Percentiles rank a stretch among this genome's conserved stretches.
phyloP scores from a whole-genome alignment of 306 rosid genomes.

The Vigna nakashimae region DNA sequence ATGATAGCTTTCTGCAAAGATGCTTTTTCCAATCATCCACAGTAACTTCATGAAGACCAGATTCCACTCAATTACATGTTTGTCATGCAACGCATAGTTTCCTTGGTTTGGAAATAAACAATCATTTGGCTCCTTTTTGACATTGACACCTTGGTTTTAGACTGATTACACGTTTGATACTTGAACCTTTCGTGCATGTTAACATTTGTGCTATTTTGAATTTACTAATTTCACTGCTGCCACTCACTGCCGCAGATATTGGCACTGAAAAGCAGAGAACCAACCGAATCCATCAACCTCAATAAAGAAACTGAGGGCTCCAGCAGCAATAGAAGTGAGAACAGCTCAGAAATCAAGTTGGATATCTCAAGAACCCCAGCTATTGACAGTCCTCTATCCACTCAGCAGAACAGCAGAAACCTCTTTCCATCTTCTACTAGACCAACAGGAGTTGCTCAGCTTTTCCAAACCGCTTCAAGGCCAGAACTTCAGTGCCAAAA shows the following conservation, averaged over 20 bases:
- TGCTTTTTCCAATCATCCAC: slow-evolving; percentile 40
- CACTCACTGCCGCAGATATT: slow-evolving; percentile 58
- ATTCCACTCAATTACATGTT: slow-evolving; percentile 37
- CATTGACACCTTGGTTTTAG: neutral
- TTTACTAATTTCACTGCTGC: slow-evolving; percentile 7
- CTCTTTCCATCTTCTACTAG: slow-evolving; percentile 68
- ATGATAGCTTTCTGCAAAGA: slow-evolving; percentile 41
- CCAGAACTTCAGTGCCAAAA: slow-evolving; percentile 72
- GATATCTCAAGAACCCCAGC: slow-evolving; percentile 83
- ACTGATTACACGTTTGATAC: neutral
- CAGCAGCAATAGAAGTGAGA: slow-evolving; percentile 89
- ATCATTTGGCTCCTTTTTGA: slow-evolving; percentile 11
- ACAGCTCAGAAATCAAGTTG: slow-evolving; percentile 84
- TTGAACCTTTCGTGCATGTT: neutral
- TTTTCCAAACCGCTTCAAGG: slow-evolving; percentile 73
- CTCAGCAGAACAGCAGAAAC: slow-evolving; percentile 59
- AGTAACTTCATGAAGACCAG: slow-evolving; percentile 41
- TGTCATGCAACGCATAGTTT: slow-evolving; percentile 28
- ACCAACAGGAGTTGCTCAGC: slow-evolving; percentile 71
- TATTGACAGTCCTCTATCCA: slow-evolving; percentile 77
- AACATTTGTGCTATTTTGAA: slow-evolving; percentile 8
- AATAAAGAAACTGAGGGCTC: slow-evolving; percentile 94
- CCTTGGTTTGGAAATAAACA: slow-evolving; percentile 18
- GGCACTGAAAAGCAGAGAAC: slow-evolving; percentile 89
- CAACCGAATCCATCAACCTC: slow-evolving; percentile 84